Evolutionary conservation across 2,329 filamentous ascomycete species (phyloP).

Genomic region (Ilyonectria robusta): DNA sequence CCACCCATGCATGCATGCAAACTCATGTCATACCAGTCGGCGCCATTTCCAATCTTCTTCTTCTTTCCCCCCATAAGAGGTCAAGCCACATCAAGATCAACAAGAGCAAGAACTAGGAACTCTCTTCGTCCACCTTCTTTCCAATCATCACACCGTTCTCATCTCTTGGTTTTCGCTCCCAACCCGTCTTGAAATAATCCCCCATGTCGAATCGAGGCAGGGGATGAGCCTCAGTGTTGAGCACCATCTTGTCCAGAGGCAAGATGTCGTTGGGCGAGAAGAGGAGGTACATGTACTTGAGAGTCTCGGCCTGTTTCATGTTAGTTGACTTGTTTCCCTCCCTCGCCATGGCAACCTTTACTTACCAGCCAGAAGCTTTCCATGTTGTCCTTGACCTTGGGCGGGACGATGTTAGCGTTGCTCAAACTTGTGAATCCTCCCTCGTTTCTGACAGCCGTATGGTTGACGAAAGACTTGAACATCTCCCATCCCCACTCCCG

Average conservation of each 20-base stretch:
- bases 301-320: constrained; percentile 81
- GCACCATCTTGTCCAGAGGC: constrained; percentile 87
- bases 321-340: constrained; percentile 27
- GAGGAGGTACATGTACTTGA: constrained; percentile 97
- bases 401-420: constrained; percentile 81
- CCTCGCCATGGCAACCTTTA: constrained; percentile 30
- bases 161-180: constrained; percentile 78
- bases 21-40: neutral
- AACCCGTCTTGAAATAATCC: constrained; percentile 81
- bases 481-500: constrained; percentile 99
- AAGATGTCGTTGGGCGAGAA: constrained; percentile 89
- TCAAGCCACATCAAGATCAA: neutral
- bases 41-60: neutral
- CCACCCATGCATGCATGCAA: neutral
- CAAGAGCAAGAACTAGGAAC: constrained; percentile 1
- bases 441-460: constrained; percentile 84
- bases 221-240: constrained; percentile 96
- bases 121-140: constrained; percentile 30
- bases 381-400: constrained; percentile 88
- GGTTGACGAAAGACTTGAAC: constrained; percentile 91
- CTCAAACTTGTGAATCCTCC: constrained; percentile 87
- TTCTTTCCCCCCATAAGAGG: too few relatives aligned
- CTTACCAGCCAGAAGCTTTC: constrained; percentile 97
- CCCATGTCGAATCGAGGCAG: constrained; percentile 89
- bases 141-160: constrained; percentile 57